Evolutionary conservation across 2,329 filamentous ascomycete genomes (phyloP), one percentile per base, ranked within the genome.

Genomic region (Ceratocystis papillata): DNA sequence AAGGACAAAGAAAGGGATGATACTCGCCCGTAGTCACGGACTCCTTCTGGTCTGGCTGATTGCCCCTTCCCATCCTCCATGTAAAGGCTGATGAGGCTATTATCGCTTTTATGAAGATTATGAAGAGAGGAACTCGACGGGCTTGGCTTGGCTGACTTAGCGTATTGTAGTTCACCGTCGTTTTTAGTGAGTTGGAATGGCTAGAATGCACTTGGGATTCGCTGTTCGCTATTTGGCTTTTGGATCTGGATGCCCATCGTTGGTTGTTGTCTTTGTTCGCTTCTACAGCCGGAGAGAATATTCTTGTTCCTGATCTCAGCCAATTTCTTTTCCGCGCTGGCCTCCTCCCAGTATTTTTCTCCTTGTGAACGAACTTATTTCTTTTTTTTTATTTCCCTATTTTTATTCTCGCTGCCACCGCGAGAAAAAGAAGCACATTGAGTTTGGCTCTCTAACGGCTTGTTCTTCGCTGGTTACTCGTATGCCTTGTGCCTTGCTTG

Each of bases 211-310:
- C 12, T 41, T 41, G 10, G 37, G 37, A 41, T 41, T 41, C 10
- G 37, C 37, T 41, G 37, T 41, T 41, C 10, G 37, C 37, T 20
- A 53, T 25, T n/a, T 53, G 48, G 48, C 10, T 28, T 4, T 22
- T 53, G 48, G 22, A 25, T 25, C 48, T 37, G 30, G 30, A 61
- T 37, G 57, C 57, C 30, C 57, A 46, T 46, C 61, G 41, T 30
- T 25, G 45, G 28, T 20, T 63, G 44, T 50, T 62, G 60, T 62
- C 44, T 46, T 59, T 62, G 20, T 25, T 46, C 60, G 37, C 44
- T 46, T 62, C 60, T 20, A 62, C 44, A 62, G 55, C 28, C 55
- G 28, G 28, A 30, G 55, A 59, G 55, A 59, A 59, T 59, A 28
- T 59, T 59, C 55, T 59, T 59, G 55, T 37, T 59, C 55, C 55